These are phyloP conservation scores for Sugiyamaella paludigena DNA, from an alignment of 1,139 yeast species.

Conservation along the genomic window DNA sequence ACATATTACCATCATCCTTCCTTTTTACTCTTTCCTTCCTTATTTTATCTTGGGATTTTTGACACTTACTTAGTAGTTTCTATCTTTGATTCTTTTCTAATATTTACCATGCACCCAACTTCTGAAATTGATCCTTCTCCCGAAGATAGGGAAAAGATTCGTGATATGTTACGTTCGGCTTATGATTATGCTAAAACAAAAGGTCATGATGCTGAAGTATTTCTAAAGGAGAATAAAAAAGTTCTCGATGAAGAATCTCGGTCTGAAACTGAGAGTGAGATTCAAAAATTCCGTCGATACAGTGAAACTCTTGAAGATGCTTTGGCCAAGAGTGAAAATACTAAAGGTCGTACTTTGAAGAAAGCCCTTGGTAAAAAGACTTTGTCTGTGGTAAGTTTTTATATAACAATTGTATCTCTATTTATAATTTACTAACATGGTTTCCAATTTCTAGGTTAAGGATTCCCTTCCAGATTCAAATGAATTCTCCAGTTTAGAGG, in stretches of 20 bases:
- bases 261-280: constrained; percentile 25
- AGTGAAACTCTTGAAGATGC: constrained; percentile 28
- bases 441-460: constrained; percentile 18
- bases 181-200: constrained; percentile 20
- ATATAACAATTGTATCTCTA: no score
- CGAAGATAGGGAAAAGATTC: constrained; percentile 27
- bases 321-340: constrained; percentile 26
- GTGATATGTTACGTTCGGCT: constrained; percentile 25
- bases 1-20: no score
- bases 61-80: not conserved
- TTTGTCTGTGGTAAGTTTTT: constrained; percentile 24
- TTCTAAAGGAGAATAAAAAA: constrained; percentile 26
- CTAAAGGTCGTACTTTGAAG: constrained; percentile 30
- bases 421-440: not conserved
- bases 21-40: not conserved
- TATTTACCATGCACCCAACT: constrained; percentile 21
- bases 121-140: constrained; percentile 30
- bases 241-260: constrained; percentile 22
- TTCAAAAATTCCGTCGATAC: constrained; percentile 23
- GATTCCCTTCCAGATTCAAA: constrained; percentile 24
- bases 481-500: constrained; percentile 24
- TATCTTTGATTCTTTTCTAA: not conserved
- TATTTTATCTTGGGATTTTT: not conserved
- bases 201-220: constrained; percentile 23
- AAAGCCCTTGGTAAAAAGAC: constrained; percentile 31